phyloP scores from a whole-genome alignment of 768 basidiomycete species.

The Russula earlei region DNA sequence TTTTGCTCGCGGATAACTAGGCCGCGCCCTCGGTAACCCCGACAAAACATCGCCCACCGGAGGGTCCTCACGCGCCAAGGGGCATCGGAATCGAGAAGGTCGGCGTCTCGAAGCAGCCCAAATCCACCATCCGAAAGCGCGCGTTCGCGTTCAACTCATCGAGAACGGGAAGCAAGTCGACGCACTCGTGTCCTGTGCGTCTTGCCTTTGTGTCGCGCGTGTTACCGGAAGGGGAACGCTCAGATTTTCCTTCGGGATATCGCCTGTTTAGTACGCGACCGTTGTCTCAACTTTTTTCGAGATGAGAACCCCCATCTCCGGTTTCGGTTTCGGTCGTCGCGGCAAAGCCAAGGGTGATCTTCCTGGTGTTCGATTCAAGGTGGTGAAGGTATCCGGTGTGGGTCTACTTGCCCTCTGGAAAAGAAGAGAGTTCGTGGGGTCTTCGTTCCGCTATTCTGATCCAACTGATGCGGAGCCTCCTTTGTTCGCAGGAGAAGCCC shows the following conservation, averaged over 20 bases:
- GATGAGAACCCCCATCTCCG: constrained; percentile 98
- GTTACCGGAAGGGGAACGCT: constrained; percentile 1
- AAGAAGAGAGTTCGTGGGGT: constrained; percentile 77
- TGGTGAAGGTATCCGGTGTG: constrained; percentile 99
- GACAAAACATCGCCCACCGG: constrained; percentile 99
- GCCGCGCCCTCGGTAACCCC: constrained; percentile 96
- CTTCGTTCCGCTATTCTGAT: not conserved
- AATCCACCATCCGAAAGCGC: constrained; percentile 99
- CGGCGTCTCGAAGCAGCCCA: constrained; percentile 99
- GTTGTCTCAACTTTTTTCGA: constrained; percentile 96
- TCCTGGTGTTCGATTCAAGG: constrained; percentile 99
- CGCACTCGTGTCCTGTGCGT: constrained; percentile 95
- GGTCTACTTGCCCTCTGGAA: constrained; percentile 98
- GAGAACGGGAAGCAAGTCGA: constrained; percentile 99
- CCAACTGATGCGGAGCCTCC: constrained; percentile 1
- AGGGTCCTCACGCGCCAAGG: constrained; percentile 98
- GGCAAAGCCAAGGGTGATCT: constrained; percentile 99
- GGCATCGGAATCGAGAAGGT: constrained; percentile 99
- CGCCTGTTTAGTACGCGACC: constrained; percentile 74
- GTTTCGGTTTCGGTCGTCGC: constrained; percentile 99
- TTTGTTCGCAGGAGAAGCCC: constrained; percentile 33
- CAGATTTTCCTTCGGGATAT: not conserved
- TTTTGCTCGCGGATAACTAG: constrained; percentile 31
- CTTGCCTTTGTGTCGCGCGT: not conserved
- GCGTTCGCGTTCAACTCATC: constrained; percentile 98